A percentile compares a stretch with the other conserved stretches of the same genome.
These are phyloP conservation scores for Naganishia antarctica DNA, from an alignment of 768 basidiomycete genomes.

Conservation along the genomic window DNA sequence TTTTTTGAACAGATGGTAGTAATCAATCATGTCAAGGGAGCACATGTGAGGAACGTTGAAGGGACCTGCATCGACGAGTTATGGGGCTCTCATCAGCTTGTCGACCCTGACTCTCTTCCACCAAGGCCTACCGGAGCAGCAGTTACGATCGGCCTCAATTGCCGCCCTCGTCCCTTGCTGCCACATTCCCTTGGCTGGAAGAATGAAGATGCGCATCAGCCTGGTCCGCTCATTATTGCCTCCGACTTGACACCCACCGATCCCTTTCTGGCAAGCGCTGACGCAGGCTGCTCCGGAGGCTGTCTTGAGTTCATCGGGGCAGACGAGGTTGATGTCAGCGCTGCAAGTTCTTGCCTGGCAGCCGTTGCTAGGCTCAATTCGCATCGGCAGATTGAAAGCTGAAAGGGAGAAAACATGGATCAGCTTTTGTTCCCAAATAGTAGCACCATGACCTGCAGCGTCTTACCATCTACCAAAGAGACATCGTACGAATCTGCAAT, in stretches of 20 bases:
- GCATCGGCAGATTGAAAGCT: slow-evolving; percentile 16
- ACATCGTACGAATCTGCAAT: background rate
- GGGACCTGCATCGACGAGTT: background rate
- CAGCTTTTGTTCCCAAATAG: too few relatives aligned
- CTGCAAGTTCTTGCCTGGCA: background rate
- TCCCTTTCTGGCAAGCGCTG: background rate
- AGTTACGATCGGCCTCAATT: background rate
- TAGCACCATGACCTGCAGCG: too few relatives aligned
- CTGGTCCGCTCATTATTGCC: too few relatives aligned
- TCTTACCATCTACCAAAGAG: slow-evolving; percentile 14
- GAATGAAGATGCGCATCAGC: background rate
- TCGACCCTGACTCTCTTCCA: too few relatives aligned
- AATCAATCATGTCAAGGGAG: background rate
- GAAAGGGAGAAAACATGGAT: background rate
- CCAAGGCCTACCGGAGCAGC: background rate
- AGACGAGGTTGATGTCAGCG: background rate
- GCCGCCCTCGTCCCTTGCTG: background rate
- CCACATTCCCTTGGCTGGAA: background rate
- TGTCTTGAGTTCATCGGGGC: slow-evolving; percentile 3
- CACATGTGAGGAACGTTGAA: background rate
- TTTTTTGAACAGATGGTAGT: slow-evolving; percentile 2
- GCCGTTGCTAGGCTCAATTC: background rate
- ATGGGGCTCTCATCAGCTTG: too few relatives aligned
- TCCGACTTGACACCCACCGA: background rate
- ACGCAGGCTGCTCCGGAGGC: too few relatives aligned